phyloP scores from a whole-genome alignment of 2,329 filamentous ascomycete genomes.

The Diatrype stigma region DNA sequence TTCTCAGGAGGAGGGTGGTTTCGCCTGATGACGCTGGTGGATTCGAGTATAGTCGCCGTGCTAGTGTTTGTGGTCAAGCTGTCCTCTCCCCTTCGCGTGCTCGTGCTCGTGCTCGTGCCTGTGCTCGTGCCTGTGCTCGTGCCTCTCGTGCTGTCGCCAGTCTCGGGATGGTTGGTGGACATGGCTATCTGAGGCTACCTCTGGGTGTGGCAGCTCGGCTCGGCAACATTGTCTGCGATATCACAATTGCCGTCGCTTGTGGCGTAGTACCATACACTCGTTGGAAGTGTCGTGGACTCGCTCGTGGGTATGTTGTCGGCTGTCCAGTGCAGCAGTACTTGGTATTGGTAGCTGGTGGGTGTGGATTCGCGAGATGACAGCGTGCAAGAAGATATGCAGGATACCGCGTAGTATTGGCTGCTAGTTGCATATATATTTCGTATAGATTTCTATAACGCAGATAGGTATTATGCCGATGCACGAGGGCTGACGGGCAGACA shows the following conservation, averaged over 20 bases:
- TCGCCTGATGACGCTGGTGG: slow-evolving; percentile 11
- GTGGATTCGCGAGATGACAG: not conserved
- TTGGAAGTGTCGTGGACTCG: not conserved
- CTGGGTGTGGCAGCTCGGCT: not conserved
- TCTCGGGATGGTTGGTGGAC: not conserved
- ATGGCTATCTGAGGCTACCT: not conserved
- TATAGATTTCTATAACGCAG: not conserved
- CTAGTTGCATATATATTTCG: too few species aligned
- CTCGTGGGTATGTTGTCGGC: too few species aligned
- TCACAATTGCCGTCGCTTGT: not conserved
- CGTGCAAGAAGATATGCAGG: too few species aligned
- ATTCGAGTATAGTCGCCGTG: not conserved
- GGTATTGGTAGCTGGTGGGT: too few species aligned
- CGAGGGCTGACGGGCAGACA: too few species aligned
- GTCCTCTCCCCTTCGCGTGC: too few species aligned
- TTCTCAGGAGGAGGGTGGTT: slow-evolving; percentile 74
- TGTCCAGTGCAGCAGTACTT: too few species aligned
- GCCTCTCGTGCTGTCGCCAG: not conserved
- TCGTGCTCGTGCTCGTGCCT: not conserved
- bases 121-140: too few species aligned
- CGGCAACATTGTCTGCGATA: not conserved
- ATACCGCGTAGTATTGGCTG: too few species aligned
- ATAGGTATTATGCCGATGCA: not conserved
- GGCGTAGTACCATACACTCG: not conserved
- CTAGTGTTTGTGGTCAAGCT: not conserved